phyloP scores from a whole-genome alignment of 2,329 filamentous ascomycete genomes.

The Pseudophaeomoniella oleicola region DNA sequence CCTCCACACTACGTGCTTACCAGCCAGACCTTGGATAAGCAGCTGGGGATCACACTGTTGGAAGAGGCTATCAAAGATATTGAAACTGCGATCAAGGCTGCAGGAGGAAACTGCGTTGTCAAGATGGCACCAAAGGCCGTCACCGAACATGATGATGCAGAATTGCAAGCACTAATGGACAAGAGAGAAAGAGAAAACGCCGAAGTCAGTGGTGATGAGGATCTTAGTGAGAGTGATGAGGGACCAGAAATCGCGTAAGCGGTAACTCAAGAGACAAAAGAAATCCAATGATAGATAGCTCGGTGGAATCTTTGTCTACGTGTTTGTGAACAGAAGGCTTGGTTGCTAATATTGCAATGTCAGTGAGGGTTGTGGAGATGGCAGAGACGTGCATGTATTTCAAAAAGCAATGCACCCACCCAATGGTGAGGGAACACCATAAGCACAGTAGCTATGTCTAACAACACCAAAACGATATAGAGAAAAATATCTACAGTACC shows the following conservation, averaged over 20 bases:
- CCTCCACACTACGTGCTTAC: slow-evolving; percentile 94
- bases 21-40: slow-evolving; percentile 90
- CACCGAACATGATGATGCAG: slow-evolving; percentile 94
- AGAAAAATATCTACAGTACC: no score
- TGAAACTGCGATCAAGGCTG: slow-evolving; percentile 59
- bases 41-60: slow-evolving; percentile 63
- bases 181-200: slow-evolving; percentile 96
- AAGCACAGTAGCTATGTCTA: no score
- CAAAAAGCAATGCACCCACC: no score
- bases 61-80: slow-evolving; percentile 87
- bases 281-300: no score
- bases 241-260: slow-evolving; percentile 29
- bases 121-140: slow-evolving; percentile 99
- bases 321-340: no score
- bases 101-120: slow-evolving; percentile 68
- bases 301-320: no score
- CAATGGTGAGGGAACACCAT: no score
- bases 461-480: no score
- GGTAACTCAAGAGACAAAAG: no score
- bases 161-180: slow-evolving; percentile 96
- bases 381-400: no score
- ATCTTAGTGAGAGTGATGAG: slow-evolving; percentile 88
- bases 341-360: no score
- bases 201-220: slow-evolving; percentile 95
- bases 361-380: no score